These are phyloP conservation scores for Trichoderma atrobrunneum DNA, from an alignment of 2,329 filamentous ascomycete genomes.

Conservation along the genomic window DNA sequence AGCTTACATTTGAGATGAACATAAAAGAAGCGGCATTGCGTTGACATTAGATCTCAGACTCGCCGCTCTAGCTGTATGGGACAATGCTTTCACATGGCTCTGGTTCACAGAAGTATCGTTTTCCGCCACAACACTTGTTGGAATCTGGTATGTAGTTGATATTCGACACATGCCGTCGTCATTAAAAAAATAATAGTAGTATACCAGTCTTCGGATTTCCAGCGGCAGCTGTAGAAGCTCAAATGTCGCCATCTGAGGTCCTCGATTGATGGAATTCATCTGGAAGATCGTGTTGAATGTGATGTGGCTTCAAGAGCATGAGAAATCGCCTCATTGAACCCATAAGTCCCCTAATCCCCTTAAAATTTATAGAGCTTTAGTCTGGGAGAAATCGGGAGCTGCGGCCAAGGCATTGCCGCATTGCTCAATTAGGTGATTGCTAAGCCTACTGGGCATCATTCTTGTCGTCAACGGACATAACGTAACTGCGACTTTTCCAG, in stretches of 20 bases:
- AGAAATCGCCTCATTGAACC: neutral
- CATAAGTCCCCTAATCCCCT: neutral
- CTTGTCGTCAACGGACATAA: neutral
- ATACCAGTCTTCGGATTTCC: neutral
- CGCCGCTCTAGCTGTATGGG: neutral
- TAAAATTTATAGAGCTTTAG: neutral
- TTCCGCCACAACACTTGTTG: neutral
- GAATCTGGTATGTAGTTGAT: neutral
- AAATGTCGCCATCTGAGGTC: neutral
- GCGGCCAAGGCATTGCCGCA: neutral
- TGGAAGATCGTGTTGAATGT: fast-evolving
- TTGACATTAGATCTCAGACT: neutral
- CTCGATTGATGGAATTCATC: neutral
- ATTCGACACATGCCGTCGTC: neutral
- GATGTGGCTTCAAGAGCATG: neutral
- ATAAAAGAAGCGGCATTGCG: neutral
- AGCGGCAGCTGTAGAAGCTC: neutral
- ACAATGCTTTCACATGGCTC: neutral
- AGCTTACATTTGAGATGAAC: neutral
- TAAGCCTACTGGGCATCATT: neutral
- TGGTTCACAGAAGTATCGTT: neutral
- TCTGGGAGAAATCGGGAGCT: neutral
- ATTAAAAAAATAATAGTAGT: neutral
- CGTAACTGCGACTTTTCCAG: neutral
- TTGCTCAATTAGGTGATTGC: neutral